Evolutionary conservation across 2,329 filamentous ascomycete species (phyloP).

Genomic region (Metarhizium humberi): DNA sequence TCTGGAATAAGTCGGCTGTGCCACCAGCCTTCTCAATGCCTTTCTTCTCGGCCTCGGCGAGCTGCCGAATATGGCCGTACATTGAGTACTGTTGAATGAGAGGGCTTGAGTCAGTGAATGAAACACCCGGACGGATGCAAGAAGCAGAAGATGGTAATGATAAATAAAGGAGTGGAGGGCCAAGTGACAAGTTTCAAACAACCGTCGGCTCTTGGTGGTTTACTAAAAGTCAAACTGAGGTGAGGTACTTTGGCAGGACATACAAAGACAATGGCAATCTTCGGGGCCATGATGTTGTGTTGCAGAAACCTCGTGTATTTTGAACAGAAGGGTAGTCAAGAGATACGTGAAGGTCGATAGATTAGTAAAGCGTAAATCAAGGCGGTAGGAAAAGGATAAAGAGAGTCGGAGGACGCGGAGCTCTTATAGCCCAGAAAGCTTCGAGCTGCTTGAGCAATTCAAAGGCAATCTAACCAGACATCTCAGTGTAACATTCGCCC

Average conservation of each 20-base stretch:
- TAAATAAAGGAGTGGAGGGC: not conserved
- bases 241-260: constrained; percentile 25
- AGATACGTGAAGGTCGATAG: not conserved
- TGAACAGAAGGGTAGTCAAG: not conserved
- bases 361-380: not conserved
- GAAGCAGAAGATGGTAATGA: not conserved
- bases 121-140: not conserved
- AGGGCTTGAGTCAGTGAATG: not conserved
- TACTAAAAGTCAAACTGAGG: not conserved
- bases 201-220: not conserved
- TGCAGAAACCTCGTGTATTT: not conserved
- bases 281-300: constrained; percentile 64
- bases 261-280: constrained; percentile 85
- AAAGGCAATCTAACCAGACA: not conserved
- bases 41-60: constrained; percentile 84
- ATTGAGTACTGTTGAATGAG: constrained; percentile 62
- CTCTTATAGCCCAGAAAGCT: not conserved
- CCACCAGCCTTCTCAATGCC: constrained; percentile 86
- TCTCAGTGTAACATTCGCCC: not conserved
- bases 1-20: constrained; percentile 72
- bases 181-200: not conserved
- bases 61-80: constrained; percentile 79
- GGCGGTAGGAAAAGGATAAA: not conserved
- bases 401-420: not conserved
- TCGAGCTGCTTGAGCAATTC: not conserved